A percentile compares a stretch with the other conserved stretches of the same genome.
phyloP scores from a whole-genome alignment of 805 yeast species.

The Clavispora phyllophila region DNA sequence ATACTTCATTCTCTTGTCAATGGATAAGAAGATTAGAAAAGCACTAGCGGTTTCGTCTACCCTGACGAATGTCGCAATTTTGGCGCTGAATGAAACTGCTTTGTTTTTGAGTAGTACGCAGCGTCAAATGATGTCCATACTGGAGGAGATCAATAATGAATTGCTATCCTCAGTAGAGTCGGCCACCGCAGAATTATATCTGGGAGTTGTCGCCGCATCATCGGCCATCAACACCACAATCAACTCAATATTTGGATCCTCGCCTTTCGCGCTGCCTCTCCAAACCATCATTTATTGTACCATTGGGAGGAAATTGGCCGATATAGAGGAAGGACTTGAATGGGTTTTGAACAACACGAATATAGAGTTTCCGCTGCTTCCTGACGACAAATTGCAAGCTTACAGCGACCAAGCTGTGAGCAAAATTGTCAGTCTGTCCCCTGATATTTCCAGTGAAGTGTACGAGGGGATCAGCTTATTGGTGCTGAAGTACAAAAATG shows the following conservation, averaged over 20 bases:
- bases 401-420: not conserved
- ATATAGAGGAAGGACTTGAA: conserved; percentile 63
- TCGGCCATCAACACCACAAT: conserved; percentile 55
- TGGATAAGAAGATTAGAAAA: not conserved
- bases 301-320: conserved; percentile 64
- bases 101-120: conserved; percentile 5
- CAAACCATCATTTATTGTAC: conserved; percentile 72
- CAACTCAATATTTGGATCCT: conserved; percentile 56
- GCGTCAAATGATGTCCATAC: conserved; percentile 35
- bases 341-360: conserved; percentile 69
- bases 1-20: conserved; percentile 2
- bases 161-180: conserved; percentile 62
- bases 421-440: not conserved
- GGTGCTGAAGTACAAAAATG: not conserved
- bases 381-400: not conserved
- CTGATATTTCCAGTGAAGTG: conserved; percentile 36
- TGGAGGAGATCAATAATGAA: conserved; percentile 52
- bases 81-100: not conserved
- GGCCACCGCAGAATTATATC: conserved; percentile 41
- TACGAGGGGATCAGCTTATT: conserved; percentile 38
- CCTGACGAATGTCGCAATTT: not conserved
- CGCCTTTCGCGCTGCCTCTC: conserved; percentile 62
- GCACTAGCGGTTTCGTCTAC: too few relatives aligned
- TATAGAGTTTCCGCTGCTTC: not conserved
- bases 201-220: not conserved